These are phyloP conservation scores for Yarrowia alimentaria DNA, from an alignment of 805 yeast species.

Conservation along the genomic window DNA sequence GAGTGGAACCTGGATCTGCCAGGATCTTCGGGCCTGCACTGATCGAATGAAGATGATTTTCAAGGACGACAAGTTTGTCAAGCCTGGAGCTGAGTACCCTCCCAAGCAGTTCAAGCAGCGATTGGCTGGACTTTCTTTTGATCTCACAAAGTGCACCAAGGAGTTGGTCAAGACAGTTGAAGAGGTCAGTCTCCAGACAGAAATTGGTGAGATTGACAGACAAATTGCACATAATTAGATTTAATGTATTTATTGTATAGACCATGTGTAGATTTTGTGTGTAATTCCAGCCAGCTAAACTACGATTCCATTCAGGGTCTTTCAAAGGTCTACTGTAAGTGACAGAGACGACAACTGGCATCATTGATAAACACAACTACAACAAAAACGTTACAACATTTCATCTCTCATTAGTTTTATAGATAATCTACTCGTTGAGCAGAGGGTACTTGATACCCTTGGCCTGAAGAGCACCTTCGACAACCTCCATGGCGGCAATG, in stretches of 20 bases:
- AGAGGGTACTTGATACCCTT: constrained; percentile 37
- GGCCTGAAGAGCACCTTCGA: constrained; percentile 41
- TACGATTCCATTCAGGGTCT: no score
- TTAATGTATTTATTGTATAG: constrained; percentile 22
- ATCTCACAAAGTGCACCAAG: constrained; percentile 93
- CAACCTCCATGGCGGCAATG: constrained; percentile 47
- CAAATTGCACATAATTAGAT: constrained; percentile 35
- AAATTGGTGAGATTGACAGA: constrained; percentile 76
- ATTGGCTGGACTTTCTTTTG: constrained; percentile 93
- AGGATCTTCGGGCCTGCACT: constrained; percentile 79
- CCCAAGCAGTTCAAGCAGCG: constrained; percentile 89
- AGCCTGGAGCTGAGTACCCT: constrained; percentile 52
- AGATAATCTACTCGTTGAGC: constrained; percentile 32
- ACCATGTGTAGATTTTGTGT: no score
- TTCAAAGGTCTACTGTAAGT: no score
- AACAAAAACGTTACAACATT: no score
- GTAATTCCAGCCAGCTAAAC: no score
- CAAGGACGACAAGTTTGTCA: constrained; percentile 40
- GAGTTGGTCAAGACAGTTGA: constrained; percentile 95
- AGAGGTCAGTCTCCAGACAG: constrained; percentile 85
- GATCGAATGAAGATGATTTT: constrained; percentile 77
- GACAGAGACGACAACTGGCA: no score
- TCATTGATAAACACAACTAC: no score
- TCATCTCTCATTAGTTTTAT: constrained; percentile 22
- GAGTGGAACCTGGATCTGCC: constrained; percentile 89